phyloP scores from a whole-genome alignment of 768 basidiomycete species.

The Hypsizygus marmoreus region DNA sequence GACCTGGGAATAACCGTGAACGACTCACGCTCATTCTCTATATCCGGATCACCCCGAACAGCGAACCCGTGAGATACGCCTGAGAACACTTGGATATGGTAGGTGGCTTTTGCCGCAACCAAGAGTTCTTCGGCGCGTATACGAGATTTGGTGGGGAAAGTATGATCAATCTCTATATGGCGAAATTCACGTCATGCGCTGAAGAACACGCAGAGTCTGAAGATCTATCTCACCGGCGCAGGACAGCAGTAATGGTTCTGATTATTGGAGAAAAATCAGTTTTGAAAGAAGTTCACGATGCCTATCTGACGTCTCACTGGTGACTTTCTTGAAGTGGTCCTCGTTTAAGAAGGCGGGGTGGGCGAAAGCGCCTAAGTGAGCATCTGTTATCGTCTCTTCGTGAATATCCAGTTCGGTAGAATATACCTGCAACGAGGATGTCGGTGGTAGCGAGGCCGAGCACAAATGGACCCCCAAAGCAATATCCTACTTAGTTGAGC shows the following conservation, averaged over 20 bases:
- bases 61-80: conserved; percentile 52
- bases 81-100: conserved; percentile 61
- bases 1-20: background rate
- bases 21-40: conserved; percentile 41
- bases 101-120: conserved; percentile 47
- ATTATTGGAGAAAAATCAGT: background rate
- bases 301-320: conserved; percentile 36
- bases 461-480: conserved; percentile 57
- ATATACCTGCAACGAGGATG: conserved; percentile 47
- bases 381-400: background rate
- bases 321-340: conserved; percentile 47
- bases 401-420: background rate
- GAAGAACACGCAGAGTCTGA: background rate
- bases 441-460: conserved; percentile 48
- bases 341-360: conserved; percentile 55
- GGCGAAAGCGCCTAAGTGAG: conserved; percentile 50
- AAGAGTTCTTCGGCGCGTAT: conserved; percentile 59
- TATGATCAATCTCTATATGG: conserved; percentile 49
- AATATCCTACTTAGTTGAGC: conserved; percentile 44
- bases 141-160: conserved; percentile 55
- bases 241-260: conserved; percentile 56
- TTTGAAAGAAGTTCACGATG: background rate
- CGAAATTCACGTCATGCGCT: background rate
- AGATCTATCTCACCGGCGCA: conserved; percentile 47
- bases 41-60: conserved; percentile 43